These are phyloP conservation scores for Gamsiella multidivaricata DNA, from an alignment of 192 early-diverging fungal species.

Conservation along the genomic window DNA sequence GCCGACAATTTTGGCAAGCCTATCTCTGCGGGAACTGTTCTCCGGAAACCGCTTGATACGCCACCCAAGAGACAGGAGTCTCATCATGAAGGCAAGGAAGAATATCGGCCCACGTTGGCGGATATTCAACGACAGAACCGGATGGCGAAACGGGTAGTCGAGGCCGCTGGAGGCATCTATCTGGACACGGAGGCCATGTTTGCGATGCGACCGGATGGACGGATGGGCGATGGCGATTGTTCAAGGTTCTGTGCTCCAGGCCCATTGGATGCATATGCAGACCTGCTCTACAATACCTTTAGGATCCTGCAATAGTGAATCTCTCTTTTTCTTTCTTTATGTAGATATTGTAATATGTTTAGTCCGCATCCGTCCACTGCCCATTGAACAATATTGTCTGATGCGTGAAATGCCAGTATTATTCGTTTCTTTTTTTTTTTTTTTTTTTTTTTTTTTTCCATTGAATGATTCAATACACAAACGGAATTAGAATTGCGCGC, in stretches of 20 bases:
- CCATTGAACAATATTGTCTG: too few species aligned
- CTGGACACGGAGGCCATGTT: constrained; percentile 60
- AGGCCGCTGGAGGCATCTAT: constrained; percentile 65
- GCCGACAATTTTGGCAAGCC: constrained; percentile 21
- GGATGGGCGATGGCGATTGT: constrained; percentile 66
- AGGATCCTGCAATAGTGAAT: constrained; percentile 43
- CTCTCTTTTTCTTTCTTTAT: too few species aligned
- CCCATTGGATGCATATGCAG: constrained; percentile 61
- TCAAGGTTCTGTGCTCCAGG: constrained; percentile 68
- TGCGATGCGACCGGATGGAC: constrained; percentile 61
- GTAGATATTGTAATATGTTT: background rate
- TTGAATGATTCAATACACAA: background rate
- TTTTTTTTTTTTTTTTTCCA: background rate
- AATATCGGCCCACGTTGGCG: constrained; percentile 33
- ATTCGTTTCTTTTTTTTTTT: too few species aligned
- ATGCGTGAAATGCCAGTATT: too few species aligned
- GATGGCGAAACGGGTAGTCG: constrained; percentile 62
- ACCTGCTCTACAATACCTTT: constrained; percentile 50
- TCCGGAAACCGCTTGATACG: constrained; percentile 36
- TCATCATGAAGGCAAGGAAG: constrained; percentile 49
- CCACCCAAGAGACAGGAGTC: constrained; percentile 41
- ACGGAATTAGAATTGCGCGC: background rate
- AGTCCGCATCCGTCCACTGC: too few species aligned
- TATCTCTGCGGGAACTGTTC: constrained; percentile 22
- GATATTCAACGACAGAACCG: constrained; percentile 61